Conservation (phyloP, 371 early-diverging fungal genomes). For the Phascolomyces articulosus region DNA sequence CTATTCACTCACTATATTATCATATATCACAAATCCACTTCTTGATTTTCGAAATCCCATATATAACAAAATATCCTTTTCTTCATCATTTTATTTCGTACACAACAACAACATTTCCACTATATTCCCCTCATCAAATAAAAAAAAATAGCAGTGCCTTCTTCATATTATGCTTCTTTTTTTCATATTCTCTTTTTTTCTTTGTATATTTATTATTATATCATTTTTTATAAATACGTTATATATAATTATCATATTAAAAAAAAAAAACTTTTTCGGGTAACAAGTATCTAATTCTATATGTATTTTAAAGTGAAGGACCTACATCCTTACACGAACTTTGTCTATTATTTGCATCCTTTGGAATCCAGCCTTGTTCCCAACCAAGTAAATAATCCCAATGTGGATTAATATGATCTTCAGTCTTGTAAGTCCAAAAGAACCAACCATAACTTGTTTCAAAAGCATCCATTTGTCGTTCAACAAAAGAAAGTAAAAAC, state of each 20-base stretch:
- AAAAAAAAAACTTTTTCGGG: no score
- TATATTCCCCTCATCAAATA: neutral
- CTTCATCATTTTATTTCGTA: neutral
- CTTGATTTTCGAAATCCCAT: no score
- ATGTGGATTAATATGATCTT: slow-evolving; percentile 61
- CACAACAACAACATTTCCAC: neutral
- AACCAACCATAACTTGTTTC: slow-evolving; percentile 69
- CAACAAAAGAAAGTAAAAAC: slow-evolving; percentile 38
- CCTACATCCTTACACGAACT: slow-evolving; percentile 13
- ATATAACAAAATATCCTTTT: no score
- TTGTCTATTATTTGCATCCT: slow-evolving; percentile 36
- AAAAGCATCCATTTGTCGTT: slow-evolving; percentile 53
- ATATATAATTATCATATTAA: neutral
- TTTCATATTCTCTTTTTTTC: no score
- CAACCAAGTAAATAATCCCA: slow-evolving; percentile 72
- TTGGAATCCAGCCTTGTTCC: slow-evolving; percentile 51
- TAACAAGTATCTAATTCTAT: no score
- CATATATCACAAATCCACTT: no score
- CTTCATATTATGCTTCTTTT: no score
- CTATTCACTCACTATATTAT: no score
- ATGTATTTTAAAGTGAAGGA: neutral
- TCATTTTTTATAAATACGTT: neutral
- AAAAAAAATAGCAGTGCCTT: neutral
- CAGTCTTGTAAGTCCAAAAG: slow-evolving; percentile 84
- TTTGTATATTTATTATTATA: slow-evolving; percentile 5